Evolutionary conservation across 257 asterid species (phyloP).

Genomic region (Jacaranda mimosifolia): DNA sequence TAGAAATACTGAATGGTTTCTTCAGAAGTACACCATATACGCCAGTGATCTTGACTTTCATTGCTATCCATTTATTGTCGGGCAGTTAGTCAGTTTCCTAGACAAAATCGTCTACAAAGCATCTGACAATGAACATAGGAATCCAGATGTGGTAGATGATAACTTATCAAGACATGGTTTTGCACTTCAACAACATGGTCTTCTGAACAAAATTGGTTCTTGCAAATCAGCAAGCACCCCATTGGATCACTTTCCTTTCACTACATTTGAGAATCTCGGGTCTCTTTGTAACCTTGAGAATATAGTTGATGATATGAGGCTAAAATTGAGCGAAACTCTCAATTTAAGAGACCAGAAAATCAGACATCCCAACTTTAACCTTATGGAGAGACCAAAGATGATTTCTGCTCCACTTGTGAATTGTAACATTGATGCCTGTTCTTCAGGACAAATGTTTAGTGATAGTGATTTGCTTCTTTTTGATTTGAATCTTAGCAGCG

Average conservation of each 20-base stretch:
- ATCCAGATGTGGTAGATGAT: conserved; percentile 43
- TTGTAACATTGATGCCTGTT: conserved; percentile 37
- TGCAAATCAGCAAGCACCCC: conserved; percentile 54
- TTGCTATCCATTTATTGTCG: conserved; percentile 78
- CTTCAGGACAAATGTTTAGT: conserved; percentile 33
- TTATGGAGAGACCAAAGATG: conserved; percentile 40
- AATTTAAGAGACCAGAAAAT: conserved; percentile 45
- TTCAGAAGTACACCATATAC: conserved; percentile 50
- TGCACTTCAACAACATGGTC: conserved; percentile 41
- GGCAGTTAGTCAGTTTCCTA: conserved; percentile 60
- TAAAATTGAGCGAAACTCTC: conserved; percentile 55
- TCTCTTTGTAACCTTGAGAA: conserved; percentile 48
- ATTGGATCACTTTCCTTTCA: conserved; percentile 53
- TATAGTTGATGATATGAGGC: conserved; percentile 44
- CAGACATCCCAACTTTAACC: conserved; percentile 35
- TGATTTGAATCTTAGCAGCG: conserved; percentile 57
- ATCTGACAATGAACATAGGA: conserved; percentile 46
- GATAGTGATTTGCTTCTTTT: conserved; percentile 43
- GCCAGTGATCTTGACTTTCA: conserved; percentile 69
- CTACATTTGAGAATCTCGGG: conserved; percentile 41
- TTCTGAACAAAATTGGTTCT: conserved; percentile 46
- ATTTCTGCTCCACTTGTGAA: conserved; percentile 37
- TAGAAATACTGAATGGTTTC: conserved; percentile 41
- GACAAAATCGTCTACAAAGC: conserved; percentile 53
- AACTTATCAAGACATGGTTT: conserved; percentile 42